Percentiles rank a stretch among this genome's conserved stretches.
Evolutionary conservation across 306 rosid species (phyloP).

Genomic region (Senna siamea): DNA sequence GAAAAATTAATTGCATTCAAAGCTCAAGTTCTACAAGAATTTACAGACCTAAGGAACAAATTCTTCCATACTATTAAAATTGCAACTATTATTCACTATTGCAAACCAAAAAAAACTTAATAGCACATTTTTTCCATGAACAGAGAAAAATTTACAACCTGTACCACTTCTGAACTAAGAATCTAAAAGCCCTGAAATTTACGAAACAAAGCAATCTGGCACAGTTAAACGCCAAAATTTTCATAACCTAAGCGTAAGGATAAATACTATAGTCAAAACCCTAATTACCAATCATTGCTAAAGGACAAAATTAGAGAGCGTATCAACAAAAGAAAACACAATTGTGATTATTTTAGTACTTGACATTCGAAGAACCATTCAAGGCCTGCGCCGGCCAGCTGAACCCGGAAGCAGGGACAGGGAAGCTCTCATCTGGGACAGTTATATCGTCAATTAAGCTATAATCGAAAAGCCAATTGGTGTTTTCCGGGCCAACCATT

Average conservation of each 20-base stretch:
- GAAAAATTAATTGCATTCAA: neutral
- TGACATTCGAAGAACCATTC: slow-evolving; percentile 49
- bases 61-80: slow-evolving; percentile 8
- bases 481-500: slow-evolving; percentile 89
- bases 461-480: slow-evolving; percentile 87
- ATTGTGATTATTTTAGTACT: slow-evolving; percentile 45
- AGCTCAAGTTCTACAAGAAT: slow-evolving; percentile 29
- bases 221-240: neutral
- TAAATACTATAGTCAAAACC: slow-evolving; percentile 23
- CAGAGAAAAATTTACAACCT: neutral
- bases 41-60: slow-evolving; percentile 14
- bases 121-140: slow-evolving; percentile 3
- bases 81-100: neutral
- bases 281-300: slow-evolving; percentile 21
- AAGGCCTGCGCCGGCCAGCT: slow-evolving; percentile 68
- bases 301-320: neutral
- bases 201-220: neutral
- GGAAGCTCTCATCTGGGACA: slow-evolving; percentile 63
- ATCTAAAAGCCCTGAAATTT: slow-evolving; percentile 11
- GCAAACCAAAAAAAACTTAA: slow-evolving; percentile 5
- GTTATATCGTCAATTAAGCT: slow-evolving; percentile 77
- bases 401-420: slow-evolving; percentile 59
- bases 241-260: neutral
- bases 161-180: neutral
- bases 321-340: neutral